Evolutionary conservation across 2,329 filamentous ascomycete genomes (phyloP).

Genomic region (Aspergillus niger): DNA sequence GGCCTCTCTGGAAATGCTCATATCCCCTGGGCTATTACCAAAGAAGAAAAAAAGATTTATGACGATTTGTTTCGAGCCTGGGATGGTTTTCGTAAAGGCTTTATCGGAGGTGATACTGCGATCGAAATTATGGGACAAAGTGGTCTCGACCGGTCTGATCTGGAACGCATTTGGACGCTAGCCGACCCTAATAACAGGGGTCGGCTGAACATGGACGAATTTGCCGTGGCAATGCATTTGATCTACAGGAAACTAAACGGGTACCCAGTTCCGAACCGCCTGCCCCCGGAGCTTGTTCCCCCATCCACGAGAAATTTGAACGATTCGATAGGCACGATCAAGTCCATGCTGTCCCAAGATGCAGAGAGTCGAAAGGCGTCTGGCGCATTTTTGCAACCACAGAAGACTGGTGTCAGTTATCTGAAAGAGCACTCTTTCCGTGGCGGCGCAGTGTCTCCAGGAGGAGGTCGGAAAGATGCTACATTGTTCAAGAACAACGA

Average conservation of each 20-base stretch:
- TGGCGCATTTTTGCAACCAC: constrained; percentile 85
- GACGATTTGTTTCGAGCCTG: constrained; percentile 93
- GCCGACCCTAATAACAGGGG: constrained; percentile 94
- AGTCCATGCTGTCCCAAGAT: constrained; percentile 83
- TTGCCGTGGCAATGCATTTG: constrained; percentile 97
- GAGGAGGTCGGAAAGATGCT: constrained; percentile 78
- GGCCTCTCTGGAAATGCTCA: constrained; percentile 91
- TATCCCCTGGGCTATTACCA: constrained; percentile 97
- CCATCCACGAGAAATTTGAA: constrained; percentile 92
- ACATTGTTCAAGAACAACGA: constrained; percentile 98
- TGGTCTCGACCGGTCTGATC: constrained; percentile 83
- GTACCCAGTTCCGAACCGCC: constrained; percentile 82
- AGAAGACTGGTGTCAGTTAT: constrained; percentile 97
- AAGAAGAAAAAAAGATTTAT: constrained; percentile 96
- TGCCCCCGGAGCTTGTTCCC: constrained; percentile 90
- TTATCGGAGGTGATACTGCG: constrained; percentile 85
- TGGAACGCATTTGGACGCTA: constrained; percentile 93
- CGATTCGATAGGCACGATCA: constrained; percentile 89
- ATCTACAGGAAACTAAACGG: constrained; percentile 97
- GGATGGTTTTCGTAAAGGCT: constrained; percentile 93
- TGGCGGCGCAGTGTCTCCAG: constrained; percentile 59
- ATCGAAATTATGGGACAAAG: constrained; percentile 98
- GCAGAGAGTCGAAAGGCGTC: constrained; percentile 86
- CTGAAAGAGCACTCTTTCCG: constrained; percentile 94
- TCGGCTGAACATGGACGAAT: constrained; percentile 91